phyloP scores from a whole-genome alignment of 1,284 basidiomycete genomes.

The Lentinula novae-zelandiae region DNA sequence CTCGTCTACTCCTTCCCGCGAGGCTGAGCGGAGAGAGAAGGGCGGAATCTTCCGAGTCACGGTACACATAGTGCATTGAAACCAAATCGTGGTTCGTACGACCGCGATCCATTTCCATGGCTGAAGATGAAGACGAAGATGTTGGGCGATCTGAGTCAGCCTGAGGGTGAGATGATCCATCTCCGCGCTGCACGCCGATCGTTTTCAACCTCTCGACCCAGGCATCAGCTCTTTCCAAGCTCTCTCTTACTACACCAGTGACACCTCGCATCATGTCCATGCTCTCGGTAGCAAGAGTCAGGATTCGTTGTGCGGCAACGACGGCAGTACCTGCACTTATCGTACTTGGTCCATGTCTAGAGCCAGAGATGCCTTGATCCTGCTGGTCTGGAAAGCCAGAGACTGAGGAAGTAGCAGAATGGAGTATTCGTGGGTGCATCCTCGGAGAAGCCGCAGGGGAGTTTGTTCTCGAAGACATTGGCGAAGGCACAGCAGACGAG shows the following conservation, averaged over 20 bases:
- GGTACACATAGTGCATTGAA: neutral
- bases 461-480: constrained; percentile 9
- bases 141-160: neutral
- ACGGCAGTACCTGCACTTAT: constrained; percentile 54
- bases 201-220: constrained; percentile 39
- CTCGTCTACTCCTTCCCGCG: constrained; percentile 1
- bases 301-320: constrained; percentile 75
- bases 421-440: constrained; percentile 6
- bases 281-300: constrained; percentile 86
- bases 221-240: constrained; percentile 84
- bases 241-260: constrained; percentile 83
- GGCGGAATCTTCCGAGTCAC: neutral
- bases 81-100: neutral
- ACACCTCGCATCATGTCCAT: constrained; percentile 89
- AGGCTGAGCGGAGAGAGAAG: constrained; percentile 1
- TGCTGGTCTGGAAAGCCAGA: neutral
- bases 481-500: constrained; percentile 27
- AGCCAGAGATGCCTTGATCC: neutral
- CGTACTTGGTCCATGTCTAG: neutral
- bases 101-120: neutral
- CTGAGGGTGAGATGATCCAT: neutral
- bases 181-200: constrained; percentile 8
- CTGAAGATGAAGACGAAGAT: neutral
- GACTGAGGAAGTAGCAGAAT: neutral
- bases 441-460: neutral